Percentiles rank a stretch among this genome's conserved stretches.
Conservation (phyloP, 129 eudicot species). For the Flaveria sonorensis region DNA sequence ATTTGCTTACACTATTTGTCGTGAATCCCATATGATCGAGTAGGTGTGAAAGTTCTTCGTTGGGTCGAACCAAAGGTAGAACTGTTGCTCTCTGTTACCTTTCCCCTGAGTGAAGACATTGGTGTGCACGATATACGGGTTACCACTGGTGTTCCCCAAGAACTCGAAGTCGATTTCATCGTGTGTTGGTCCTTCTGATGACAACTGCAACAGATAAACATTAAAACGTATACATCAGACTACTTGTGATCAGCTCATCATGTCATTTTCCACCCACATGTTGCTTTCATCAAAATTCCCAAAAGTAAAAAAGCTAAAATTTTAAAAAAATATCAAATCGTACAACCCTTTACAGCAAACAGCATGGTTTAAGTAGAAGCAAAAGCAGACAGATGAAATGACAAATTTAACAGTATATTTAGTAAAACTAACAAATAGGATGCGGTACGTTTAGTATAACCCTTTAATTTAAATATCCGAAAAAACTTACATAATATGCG, state of each 20-base stretch:
- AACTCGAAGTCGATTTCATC: conserved; percentile 92
- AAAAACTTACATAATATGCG: conserved; percentile 60
- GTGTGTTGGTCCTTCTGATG: conserved; percentile 72
- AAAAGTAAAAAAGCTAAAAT: conserved; percentile 15
- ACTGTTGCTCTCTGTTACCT: conserved; percentile 79
- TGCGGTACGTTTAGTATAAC: too few relatives aligned
- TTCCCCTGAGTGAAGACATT: conserved; percentile 72
- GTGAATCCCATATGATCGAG: conserved; percentile 71
- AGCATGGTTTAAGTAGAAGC: background rate
- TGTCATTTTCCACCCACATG: conserved; percentile 30
- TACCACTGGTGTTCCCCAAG: conserved; percentile 62
- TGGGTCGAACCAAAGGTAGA: conserved; percentile 86
- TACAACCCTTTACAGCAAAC: conserved; percentile 1
- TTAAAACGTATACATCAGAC: background rate
- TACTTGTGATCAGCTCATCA: conserved; percentile 22
- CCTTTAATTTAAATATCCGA: too few relatives aligned
- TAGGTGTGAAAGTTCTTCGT: conserved; percentile 83
- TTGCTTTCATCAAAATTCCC: conserved; percentile 36
- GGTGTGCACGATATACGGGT: conserved; percentile 80
- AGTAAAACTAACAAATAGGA: too few relatives aligned
- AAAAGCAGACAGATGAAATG: too few relatives aligned
- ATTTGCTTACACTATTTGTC: conserved; percentile 64
- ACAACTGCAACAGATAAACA: conserved; percentile 50
- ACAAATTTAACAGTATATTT: too few relatives aligned
- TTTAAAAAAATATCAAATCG: conserved; percentile 12